Percentiles rank a stretch among this genome's conserved stretches.
These are phyloP conservation scores for Dothideomycetidae sp. DNA, from an alignment of 2,329 filamentous ascomycete species.

Conservation along the genomic window DNA sequence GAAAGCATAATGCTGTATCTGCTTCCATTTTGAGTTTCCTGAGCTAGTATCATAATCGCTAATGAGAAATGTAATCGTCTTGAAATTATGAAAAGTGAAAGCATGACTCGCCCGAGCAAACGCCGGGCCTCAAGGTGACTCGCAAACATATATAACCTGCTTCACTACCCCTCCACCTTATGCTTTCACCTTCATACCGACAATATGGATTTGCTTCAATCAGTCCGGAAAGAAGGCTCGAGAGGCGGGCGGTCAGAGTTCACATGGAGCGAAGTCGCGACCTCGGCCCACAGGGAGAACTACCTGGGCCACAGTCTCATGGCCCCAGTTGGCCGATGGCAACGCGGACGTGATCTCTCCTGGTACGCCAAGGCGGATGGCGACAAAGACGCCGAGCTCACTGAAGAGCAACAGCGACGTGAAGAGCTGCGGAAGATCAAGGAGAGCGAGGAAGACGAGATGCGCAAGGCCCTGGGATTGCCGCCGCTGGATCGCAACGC, in stretches of 20 bases:
- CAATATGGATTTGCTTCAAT: conserved; percentile 81
- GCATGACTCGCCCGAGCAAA: conserved; percentile 2
- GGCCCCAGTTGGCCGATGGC: conserved; percentile 82
- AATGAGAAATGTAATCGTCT: too few relatives aligned
- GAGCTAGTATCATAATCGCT: too few relatives aligned
- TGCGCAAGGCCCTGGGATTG: conserved; percentile 68
- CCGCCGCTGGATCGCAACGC: conserved; percentile 58
- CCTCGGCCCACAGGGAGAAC: conserved; percentile 75
- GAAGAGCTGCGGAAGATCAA: conserved; percentile 68
- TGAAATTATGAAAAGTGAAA: too few relatives aligned
- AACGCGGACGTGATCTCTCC: conserved; percentile 55
- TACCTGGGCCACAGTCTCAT: conserved; percentile 83
- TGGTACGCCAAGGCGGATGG: conserved; percentile 51
- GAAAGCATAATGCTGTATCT: neutral
- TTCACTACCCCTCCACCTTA: neutral
- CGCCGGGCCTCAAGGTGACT: too few relatives aligned
- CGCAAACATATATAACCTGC: too few relatives aligned
- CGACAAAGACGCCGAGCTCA: conserved; percentile 33
- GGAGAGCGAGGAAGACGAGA: conserved; percentile 83
- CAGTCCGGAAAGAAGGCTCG: conserved; percentile 75
- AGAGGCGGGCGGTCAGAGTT: conserved; percentile 87
- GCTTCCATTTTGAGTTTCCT: too few relatives aligned
- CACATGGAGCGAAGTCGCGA: conserved; percentile 89
- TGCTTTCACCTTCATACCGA: neutral
- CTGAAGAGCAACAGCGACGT: conserved; percentile 54